A percentile compares a stretch with the other conserved stretches of the same genome.
phyloP scores from a whole-genome alignment of 495 filamentous ascomycete species.

The Thozetella sp. region DNA sequence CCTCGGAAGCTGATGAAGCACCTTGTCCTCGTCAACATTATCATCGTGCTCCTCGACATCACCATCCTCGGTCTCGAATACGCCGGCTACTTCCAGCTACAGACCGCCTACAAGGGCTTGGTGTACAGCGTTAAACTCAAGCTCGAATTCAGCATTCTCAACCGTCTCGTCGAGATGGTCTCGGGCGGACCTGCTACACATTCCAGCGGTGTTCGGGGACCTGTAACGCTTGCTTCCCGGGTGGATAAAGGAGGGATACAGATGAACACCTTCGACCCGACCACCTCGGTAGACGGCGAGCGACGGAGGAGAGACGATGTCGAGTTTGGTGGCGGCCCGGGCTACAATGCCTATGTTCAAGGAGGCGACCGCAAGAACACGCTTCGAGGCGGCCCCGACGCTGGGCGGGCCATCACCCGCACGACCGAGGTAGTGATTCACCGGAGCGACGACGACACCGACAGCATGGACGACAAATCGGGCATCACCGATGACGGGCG shows the following conservation, averaged over 20 bases:
- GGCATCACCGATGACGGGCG: not conserved
- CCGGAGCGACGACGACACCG: not conserved
- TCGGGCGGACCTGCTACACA: not conserved
- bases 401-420: not conserved
- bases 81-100: conserved; percentile 51
- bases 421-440: not conserved
- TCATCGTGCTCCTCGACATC: conserved; percentile 32
- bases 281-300: not conserved
- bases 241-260: not conserved
- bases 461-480: not conserved
- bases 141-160: conserved; percentile 63
- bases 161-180: conserved; percentile 44
- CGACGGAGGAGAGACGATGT: not conserved
- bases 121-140: conserved; percentile 69
- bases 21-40: conserved; percentile 55
- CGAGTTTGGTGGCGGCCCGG: not conserved
- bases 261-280: not conserved
- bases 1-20: conserved; percentile 48
- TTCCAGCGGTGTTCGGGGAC: not conserved
- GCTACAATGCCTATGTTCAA: not conserved
- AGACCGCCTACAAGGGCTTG: conserved; percentile 58
- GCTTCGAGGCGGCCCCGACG: not conserved
- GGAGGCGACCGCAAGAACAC: not conserved
- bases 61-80: conserved; percentile 53
- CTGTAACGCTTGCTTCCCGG: not conserved